Evolutionary conservation across 108 stramenopile genomes (phyloP), one percentile per base, ranked within the genome.

Genomic region (Phaeodactylum tricornutum): DNA sequence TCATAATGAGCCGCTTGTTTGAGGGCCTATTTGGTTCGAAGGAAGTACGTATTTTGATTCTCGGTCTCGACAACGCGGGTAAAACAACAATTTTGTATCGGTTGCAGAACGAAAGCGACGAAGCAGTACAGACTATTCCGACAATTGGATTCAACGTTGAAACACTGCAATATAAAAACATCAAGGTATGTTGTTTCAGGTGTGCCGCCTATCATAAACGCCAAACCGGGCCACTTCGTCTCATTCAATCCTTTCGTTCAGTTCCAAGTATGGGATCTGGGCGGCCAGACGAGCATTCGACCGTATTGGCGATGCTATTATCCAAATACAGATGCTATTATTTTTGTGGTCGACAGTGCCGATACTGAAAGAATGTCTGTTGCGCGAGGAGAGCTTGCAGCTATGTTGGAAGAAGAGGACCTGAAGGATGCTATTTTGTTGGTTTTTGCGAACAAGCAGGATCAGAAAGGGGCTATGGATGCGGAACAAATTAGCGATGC

Each of bases 221-320:
- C n/a, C n/a, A n/a, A n/a, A n/a, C n/a, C n/a, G n/a, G n/a, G n/a
- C n/a, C n/a, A n/a, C n/a, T n/a, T n/a, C n/a, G n/a, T n/a, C 7
- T 8, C 23, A 23, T 44, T 11, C 49, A 55, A 6, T 47, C 20
- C 7, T 8, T 26, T 16, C 16, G 11, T 9, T 3, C 34, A 97
- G 84, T 99, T 99, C 67, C 98, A 95, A 87, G 98, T 99, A 23
- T 99, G 98, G 98, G 98, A 99, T 61, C 66, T 99, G 29, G 98
- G 96, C 23, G 98, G 98, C 12, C 97, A 99, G 75, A 98, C 96
- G 2, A 89, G 80, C 43, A 99, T 99, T 58, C 93, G 98, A 43
- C 98, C 98, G 4, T 99, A 98, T 63, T 99, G 98, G 98, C 49
- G 98, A 59, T 87, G 86, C 68, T 99, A 98, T 57, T 99, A 98